Base-by-base conservation (phyloP, 768 basidiomycete genomes). In the Boletus sensibilis region DNA sequence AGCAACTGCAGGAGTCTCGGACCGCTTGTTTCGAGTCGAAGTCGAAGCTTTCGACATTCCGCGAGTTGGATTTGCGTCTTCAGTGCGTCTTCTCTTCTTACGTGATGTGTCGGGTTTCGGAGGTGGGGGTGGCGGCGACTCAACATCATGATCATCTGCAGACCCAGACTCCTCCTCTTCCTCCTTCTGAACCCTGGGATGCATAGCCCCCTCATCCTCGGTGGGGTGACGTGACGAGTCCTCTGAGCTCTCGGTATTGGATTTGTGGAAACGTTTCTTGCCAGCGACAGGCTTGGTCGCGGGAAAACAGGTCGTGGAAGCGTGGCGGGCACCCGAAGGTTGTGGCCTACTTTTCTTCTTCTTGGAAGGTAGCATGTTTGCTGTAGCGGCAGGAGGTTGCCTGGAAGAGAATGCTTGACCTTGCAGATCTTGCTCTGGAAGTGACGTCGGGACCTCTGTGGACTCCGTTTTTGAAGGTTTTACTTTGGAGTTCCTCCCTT, bases 361-460 rank as follows among this genome's bases (percentile, higher is more conserved):
- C 53, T 57, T 63, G 18, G 50, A 42, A 50, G 58, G 39, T 29
- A 23, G 49, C 11, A 50, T 20, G 21, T 50, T 55, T 18, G 48
- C 48, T 23, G 45, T 29, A 44, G 49, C 27, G 21, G 34, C 39
- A 44, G 57, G 64, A 37, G 50, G 51, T 37, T 56, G 57, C 33
- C 16, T 53, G 34, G 51, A 51, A 42, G 61, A 52, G 12, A 38
- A 45, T 7, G 55, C 27, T n/a, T 64, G 56, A 18, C 33, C 42
- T 16, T 60, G 63, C 34, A 66, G 63, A 41, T 83, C 82, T 64
- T 86, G 80, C 38, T 80, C 79, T 4, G 85, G 84, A 42, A 82
- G 72, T 18, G 86, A 88, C 0, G 85, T 86, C 7, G 85, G 85
- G 13, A 86, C 68, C 51, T 78, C 72, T 10, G 63, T 65, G 44